Conservation (phyloP, 805 yeast genomes). For the Saccharomycopsis sp. region DNA sequence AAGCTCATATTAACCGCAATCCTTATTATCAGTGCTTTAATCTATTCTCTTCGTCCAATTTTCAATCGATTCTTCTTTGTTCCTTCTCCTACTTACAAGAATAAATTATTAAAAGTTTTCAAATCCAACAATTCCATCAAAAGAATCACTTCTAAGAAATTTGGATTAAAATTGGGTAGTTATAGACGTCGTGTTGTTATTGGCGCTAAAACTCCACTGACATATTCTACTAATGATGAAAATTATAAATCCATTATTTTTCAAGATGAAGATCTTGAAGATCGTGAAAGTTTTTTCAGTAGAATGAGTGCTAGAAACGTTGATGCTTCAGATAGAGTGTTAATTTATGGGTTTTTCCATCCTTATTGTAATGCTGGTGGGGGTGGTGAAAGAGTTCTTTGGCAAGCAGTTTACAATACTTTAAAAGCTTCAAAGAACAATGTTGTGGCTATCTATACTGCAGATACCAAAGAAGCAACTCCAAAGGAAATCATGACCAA, state of each 20-base stretch:
- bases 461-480: constrained; percentile 39
- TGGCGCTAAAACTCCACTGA: constrained; percentile 7
- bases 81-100: constrained; percentile 8
- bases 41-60: constrained; percentile 2
- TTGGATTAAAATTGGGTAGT: constrained; percentile 10
- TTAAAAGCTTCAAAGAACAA: constrained; percentile 37
- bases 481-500: constrained; percentile 40
- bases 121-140: neutral
- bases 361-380: constrained; percentile 96
- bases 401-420: constrained; percentile 84
- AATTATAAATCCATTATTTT: constrained; percentile 1
- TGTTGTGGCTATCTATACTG: constrained; percentile 64
- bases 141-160: neutral
- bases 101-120: constrained; percentile 1
- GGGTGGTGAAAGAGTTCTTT: constrained; percentile 93
- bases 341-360: constrained; percentile 80
- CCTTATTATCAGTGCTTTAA: neutral
- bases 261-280: neutral
- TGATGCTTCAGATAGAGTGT: constrained; percentile 28
- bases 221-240: constrained; percentile 1
- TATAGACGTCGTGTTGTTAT: constrained; percentile 5
- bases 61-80: constrained; percentile 10
- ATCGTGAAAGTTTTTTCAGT: constrained; percentile 5
- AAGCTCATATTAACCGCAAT: neutral
- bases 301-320: constrained; percentile 7